Evolutionary conservation across 1,139 yeast species (phyloP).

Genomic region (Spencermartinsiella ligniputridi): DNA sequence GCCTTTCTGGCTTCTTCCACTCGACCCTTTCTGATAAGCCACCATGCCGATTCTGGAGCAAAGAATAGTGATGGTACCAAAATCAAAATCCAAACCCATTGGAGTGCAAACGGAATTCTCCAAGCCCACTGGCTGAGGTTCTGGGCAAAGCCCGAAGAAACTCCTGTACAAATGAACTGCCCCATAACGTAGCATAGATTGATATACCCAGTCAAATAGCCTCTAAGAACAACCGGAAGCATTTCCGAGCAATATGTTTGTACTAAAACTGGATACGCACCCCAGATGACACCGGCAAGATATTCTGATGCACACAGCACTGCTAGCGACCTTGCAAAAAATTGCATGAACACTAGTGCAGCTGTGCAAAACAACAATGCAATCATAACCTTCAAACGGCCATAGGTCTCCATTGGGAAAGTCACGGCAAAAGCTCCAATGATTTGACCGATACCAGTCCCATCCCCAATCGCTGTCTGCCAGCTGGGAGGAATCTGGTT

Average conservation of each 20-base stretch:
- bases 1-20: constrained; percentile 39
- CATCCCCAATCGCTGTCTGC: constrained; percentile 16
- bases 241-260: constrained; percentile 44
- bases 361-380: constrained; percentile 24
- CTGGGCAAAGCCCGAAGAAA: constrained; percentile 34
- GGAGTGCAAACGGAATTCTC: constrained; percentile 49
- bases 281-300: constrained; percentile 42
- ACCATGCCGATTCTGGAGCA: constrained; percentile 55
- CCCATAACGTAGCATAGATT: constrained; percentile 45
- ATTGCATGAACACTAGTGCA: constrained; percentile 38
- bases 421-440: constrained; percentile 14
- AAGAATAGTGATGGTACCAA: constrained; percentile 42
- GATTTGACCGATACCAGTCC: constrained; percentile 15
- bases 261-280: constrained; percentile 41
- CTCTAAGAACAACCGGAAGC: constrained; percentile 41
- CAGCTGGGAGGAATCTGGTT: constrained; percentile 35
- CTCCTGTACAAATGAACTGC: constrained; percentile 40
- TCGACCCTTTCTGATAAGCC: constrained; percentile 40
- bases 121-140: constrained; percentile 33
- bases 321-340: constrained; percentile 37
- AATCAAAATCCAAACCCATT: constrained; percentile 63
- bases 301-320: constrained; percentile 41
- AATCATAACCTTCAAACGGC: constrained; percentile 29
- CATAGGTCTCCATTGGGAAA: constrained; percentile 38
- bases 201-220: constrained; percentile 41